These are phyloP conservation scores for Testicularia cyperi DNA, from an alignment of 1,284 basidiomycete genomes.

Conservation along the genomic window DNA sequence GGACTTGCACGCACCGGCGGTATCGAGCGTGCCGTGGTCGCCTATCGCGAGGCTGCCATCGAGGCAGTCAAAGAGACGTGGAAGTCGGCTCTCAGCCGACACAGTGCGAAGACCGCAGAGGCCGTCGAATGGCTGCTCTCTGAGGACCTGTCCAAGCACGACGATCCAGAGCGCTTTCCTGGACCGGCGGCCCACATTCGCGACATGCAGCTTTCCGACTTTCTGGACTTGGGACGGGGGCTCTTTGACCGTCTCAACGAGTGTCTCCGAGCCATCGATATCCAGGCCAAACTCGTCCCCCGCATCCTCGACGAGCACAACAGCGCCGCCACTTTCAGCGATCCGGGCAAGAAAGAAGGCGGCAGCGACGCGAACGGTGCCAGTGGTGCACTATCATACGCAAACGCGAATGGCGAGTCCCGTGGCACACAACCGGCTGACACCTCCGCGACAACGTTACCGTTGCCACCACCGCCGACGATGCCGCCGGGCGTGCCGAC, in stretches of 20 bases:
- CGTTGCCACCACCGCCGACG: slow-evolving; percentile 7
- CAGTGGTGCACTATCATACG: background rate
- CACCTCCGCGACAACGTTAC: background rate
- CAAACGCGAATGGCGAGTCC: too few species aligned
- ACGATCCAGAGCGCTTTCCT: slow-evolving; percentile 19
- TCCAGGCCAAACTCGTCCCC: slow-evolving; percentile 69
- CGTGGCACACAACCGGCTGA: background rate
- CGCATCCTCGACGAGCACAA: slow-evolving; percentile 66
- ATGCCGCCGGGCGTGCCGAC: slow-evolving; percentile 55
- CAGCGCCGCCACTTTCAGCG: too few species aligned
- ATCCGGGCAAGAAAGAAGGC: too few species aligned
- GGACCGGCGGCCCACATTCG: slow-evolving; percentile 63
- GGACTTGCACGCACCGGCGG: slow-evolving; percentile 76
- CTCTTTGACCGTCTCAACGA: slow-evolving; percentile 72
- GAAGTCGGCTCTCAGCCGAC: slow-evolving; percentile 7
- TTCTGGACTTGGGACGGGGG: slow-evolving; percentile 68
- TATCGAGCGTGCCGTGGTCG: slow-evolving; percentile 69
- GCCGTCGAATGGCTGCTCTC: slow-evolving; percentile 49
- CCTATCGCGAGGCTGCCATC: slow-evolving; percentile 77
- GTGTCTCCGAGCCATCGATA: slow-evolving; percentile 72
- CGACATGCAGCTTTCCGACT: slow-evolving; percentile 71
- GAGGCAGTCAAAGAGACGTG: slow-evolving; percentile 68
- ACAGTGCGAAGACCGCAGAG: slow-evolving; percentile 23
- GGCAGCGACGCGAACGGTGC: background rate
- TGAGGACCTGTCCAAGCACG: slow-evolving; percentile 16